These are phyloP conservation scores for Anaeromyces robustus DNA, from an alignment of 192 early-diverging fungal species.

Conservation along the genomic window DNA sequence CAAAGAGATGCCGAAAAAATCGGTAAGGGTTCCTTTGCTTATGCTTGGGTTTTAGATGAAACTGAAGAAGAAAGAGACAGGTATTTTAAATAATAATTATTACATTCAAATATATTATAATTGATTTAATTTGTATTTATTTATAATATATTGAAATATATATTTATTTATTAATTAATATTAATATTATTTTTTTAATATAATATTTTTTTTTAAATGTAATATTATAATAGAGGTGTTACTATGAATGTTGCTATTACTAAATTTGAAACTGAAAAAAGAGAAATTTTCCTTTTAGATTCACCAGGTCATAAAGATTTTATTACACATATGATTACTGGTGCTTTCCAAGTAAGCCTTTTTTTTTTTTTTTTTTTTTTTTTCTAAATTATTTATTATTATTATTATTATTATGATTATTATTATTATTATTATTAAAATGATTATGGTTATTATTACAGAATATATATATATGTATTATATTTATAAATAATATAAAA, in stretches of 20 bases:
- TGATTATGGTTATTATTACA: too few relatives aligned
- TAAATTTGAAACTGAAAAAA: constrained; percentile 64
- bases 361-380: background rate
- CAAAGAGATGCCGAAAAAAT: constrained; percentile 81
- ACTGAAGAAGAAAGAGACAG: constrained; percentile 78
- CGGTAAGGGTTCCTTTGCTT: constrained; percentile 90
- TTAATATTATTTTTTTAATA: background rate
- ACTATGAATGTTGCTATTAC: constrained; percentile 93
- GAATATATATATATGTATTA: too few relatives aligned
- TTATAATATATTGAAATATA: too few relatives aligned
- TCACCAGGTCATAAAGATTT: constrained; percentile 97
- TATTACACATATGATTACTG: constrained; percentile 98
- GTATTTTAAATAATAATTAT: constrained; percentile 12
- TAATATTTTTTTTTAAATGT: background rate
- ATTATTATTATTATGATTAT: too few relatives aligned
- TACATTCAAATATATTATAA: background rate
- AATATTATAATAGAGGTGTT: constrained; percentile 49
- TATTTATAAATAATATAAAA: too few relatives aligned
- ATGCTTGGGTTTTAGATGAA: constrained; percentile 95
- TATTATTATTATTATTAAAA: too few relatives aligned
- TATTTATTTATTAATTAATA: too few relatives aligned
- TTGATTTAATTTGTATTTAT: too few relatives aligned
- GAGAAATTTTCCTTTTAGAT: constrained; percentile 77
- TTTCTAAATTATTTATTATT: too few relatives aligned
- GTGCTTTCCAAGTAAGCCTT: constrained; percentile 53